Conservation (phyloP, 106 monocot genomes). For the Phalaenopsis equestris region DNA sequence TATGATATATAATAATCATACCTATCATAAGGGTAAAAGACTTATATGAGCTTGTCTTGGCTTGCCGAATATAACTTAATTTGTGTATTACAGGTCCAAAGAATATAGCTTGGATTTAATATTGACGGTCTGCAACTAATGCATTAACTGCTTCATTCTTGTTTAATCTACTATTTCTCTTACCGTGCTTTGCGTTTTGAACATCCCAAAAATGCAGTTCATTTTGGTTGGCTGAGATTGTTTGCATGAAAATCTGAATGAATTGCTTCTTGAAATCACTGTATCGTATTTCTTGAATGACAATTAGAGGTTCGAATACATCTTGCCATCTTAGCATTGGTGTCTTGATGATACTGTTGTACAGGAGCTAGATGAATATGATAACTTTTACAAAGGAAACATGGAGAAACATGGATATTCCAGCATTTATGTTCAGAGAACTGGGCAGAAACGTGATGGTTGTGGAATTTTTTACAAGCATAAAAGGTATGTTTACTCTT, state of each 20-base stretch:
- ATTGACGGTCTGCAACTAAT: too few species aligned
- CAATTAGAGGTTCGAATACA: background rate
- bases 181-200: too few species aligned
- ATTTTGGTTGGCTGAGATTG: background rate
- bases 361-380: slow-evolving; percentile 88
- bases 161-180: too few species aligned
- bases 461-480: slow-evolving; percentile 93
- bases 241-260: background rate
- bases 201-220: background rate
- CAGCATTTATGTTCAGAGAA: slow-evolving; percentile 74
- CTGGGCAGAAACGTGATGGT: slow-evolving; percentile 74
- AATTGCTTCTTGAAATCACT: background rate
- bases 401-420: slow-evolving; percentile 65
- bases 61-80: too few species aligned
- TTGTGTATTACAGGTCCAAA: too few species aligned
- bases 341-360: background rate
- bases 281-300: background rate
- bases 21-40: too few species aligned
- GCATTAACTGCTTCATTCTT: too few species aligned
- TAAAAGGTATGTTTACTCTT: slow-evolving; percentile 29
- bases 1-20: too few species aligned
- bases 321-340: background rate
- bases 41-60: too few species aligned
- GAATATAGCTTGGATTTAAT: too few species aligned
- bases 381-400: slow-evolving; percentile 72